Evolutionary conservation across 495 filamentous ascomycete species (phyloP), one percentile per base, ranked within the genome.

Genomic region (Hypoxylon lenormandii): DNA sequence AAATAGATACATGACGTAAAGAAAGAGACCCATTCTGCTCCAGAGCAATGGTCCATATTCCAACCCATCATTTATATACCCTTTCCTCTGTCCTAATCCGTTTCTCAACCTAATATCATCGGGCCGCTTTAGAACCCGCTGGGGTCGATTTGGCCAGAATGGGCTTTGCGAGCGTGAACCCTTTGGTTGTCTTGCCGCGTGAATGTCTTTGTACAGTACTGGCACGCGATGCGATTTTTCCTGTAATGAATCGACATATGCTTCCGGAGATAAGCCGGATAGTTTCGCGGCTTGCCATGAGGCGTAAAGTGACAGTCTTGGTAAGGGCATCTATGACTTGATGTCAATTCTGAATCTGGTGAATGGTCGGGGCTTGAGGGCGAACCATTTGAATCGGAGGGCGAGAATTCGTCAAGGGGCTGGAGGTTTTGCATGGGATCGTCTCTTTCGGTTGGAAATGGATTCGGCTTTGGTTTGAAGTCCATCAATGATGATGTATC

Each of bases 131-230:
- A 38, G 19, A 47, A 45, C 26, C 48, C 30, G 26, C 50, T 52
- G 4, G n/a, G 4, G 5, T 47, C 37, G 7, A n/a, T 26, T 10
- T 18, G 4, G 4, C 0, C 13, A 0, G 3, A 2, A 21, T 64
- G 60, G 5, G 21, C 12, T 52, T 38, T 52, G 10, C 22, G 46
- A 13, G 3, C 1, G 12, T 65, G 62, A 26, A 38, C 26, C 2
- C 8, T 38, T n/a, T 4, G n/a, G n/a, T 65, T 65, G 11, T 65
- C 62, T 28, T 3, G 15, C 36, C 62, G 43, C 12, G 53, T 65
- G 10, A 36, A 65, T 2, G 3, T 0, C 12, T 47, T 65, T 7
- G 2, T 21, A 30, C 62, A 65, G 2, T 38, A 6, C 0, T 45
- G n/a, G 7, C 62, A 65, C 36, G 22, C 45, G 21, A 7, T 45